Percentiles rank a stretch among this genome's conserved stretches.
These are phyloP conservation scores for Neofusicoccum laricinum DNA, from an alignment of 2,329 filamentous ascomycete species.

Conservation along the genomic window DNA sequence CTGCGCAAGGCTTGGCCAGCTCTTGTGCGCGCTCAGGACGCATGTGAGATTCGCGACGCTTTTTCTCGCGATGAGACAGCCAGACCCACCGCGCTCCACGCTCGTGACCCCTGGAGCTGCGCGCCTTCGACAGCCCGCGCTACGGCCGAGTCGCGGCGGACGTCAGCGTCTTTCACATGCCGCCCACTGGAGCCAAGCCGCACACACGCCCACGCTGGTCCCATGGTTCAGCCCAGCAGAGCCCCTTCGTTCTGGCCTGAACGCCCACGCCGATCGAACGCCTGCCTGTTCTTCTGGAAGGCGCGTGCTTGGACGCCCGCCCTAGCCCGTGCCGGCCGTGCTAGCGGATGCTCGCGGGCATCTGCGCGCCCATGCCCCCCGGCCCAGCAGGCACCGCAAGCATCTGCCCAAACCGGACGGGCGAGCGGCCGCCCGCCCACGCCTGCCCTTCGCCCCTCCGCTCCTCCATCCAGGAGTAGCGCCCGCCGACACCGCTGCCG, in stretches of 20 bases:
- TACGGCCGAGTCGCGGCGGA: not conserved
- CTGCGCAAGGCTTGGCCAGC: conserved; percentile 4
- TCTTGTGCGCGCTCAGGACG: not conserved
- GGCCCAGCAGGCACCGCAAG: not conserved
- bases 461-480: not conserved
- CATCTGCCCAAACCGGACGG: not conserved
- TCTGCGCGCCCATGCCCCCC: not conserved
- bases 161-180: conserved; percentile 12
- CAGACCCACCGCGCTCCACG: conserved; percentile 9
- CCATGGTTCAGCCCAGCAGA: conserved; percentile 9
- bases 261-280: not conserved
- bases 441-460: not conserved
- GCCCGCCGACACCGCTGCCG: not conserved
- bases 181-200: not conserved
- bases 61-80: not conserved
- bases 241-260: conserved; percentile 1
- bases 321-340: not conserved
- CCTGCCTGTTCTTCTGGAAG: conserved; percentile 2
- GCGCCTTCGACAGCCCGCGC: not conserved
- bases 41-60: conserved; percentile 13
- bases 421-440: not conserved
- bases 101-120: conserved; percentile 10
- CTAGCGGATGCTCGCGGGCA: conserved; percentile 7
- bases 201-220: not conserved
- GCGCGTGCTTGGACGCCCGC: not conserved